A percentile compares a stretch with the other conserved stretches of the same genome.
These are phyloP conservation scores for Cutaneotrichosporon cyanovorans DNA, from an alignment of 1,284 basidiomycete genomes.

Conservation along the genomic window DNA sequence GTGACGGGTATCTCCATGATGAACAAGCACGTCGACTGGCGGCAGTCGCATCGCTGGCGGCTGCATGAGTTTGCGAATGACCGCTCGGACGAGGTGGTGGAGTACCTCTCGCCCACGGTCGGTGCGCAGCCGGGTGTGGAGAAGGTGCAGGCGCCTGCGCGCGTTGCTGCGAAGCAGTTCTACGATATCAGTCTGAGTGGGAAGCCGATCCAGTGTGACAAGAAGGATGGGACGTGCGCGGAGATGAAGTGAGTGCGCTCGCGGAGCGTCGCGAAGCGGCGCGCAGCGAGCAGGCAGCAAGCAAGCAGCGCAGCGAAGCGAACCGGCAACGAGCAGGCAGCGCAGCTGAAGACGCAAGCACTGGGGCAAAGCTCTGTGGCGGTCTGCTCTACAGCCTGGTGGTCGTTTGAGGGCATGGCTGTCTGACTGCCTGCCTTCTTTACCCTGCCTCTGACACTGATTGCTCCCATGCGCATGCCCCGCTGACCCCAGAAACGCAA, in stretches of 20 bases:
- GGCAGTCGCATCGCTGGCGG: conserved; percentile 46
- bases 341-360: too few relatives aligned
- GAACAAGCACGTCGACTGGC: conserved; percentile 42
- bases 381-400: too few relatives aligned
- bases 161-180: conserved; percentile 26
- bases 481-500: conserved; percentile 23
- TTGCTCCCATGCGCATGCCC: background rate
- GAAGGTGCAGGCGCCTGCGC: conserved; percentile 15
- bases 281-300: too few relatives aligned
- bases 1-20: conserved; percentile 49
- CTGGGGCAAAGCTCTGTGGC: too few relatives aligned
- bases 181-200: conserved; percentile 43
- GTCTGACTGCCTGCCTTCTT: too few relatives aligned
- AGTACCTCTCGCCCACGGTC: conserved; percentile 29
- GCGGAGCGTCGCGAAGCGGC: too few relatives aligned
- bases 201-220: conserved; percentile 30
- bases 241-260: conserved; percentile 25
- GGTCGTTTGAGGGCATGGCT: too few relatives aligned
- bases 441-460: too few relatives aligned
- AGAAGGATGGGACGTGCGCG: conserved; percentile 43
- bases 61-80: conserved; percentile 45
- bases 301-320: too few relatives aligned
- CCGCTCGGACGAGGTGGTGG: conserved; percentile 2
- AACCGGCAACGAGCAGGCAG: too few relatives aligned
- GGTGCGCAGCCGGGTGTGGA: background rate